These are phyloP conservation scores for Microsporum audouinii DNA, from an alignment of 2,329 filamentous ascomycete species.

Conservation along the genomic window DNA sequence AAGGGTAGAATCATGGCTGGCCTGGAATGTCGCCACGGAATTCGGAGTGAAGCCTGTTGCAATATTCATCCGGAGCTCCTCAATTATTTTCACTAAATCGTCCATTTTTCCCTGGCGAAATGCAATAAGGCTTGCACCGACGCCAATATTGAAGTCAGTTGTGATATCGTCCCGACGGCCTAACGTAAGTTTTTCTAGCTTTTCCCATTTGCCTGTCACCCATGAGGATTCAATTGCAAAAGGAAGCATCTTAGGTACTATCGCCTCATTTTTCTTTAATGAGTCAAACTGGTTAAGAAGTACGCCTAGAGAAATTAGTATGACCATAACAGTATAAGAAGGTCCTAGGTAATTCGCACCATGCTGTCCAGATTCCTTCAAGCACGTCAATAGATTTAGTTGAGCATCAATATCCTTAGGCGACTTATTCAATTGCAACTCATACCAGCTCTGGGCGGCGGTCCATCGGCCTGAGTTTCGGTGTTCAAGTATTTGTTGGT, in stretches of 20 bases:
- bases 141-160: constrained; percentile 68
- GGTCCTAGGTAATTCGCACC: constrained; percentile 43
- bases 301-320: constrained; percentile 46
- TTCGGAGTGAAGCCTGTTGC: constrained; percentile 64
- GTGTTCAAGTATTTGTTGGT: constrained; percentile 87
- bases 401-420: constrained; percentile 69
- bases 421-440: constrained; percentile 70
- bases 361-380: constrained; percentile 92
- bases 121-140: constrained; percentile 57
- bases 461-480: constrained; percentile 88
- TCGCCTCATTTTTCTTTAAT: constrained; percentile 45
- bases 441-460: constrained; percentile 94
- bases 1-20: constrained; percentile 73
- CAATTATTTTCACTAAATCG: constrained; percentile 48
- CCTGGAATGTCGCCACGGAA: constrained; percentile 66
- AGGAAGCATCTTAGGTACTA: constrained; percentile 56
- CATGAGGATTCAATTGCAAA: constrained; percentile 87
- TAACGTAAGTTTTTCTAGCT: constrained; percentile 55
- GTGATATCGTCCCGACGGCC: constrained; percentile 26
- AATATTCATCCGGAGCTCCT: constrained; percentile 56
- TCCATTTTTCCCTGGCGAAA: constrained; percentile 43
- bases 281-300: constrained; percentile 77
- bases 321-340: neutral
- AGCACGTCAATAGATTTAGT: constrained; percentile 69
- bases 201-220: constrained; percentile 73